phyloP scores from a whole-genome alignment of 805 yeast genomes.

The Nakazawaea laoshanensis region DNA sequence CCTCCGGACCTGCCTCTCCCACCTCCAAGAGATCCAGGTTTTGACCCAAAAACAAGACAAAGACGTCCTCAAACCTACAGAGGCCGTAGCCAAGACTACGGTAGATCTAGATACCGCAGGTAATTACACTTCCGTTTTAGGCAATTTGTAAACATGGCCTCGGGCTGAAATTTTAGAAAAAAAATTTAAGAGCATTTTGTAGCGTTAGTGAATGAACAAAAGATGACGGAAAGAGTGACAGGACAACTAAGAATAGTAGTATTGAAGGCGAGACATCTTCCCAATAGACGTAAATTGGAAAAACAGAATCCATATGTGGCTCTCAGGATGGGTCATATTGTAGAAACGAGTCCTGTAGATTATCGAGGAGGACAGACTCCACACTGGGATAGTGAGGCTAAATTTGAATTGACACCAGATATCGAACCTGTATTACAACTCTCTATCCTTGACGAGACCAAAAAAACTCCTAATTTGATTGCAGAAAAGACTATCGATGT shows the following conservation, averaged over 20 bases:
- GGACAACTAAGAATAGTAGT: conserved; percentile 68
- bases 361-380: conserved; percentile 94
- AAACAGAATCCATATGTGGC: conserved; percentile 92
- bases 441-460: conserved; percentile 77
- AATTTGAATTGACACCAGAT: conserved; percentile 59
- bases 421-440: conserved; percentile 57
- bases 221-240: conserved; percentile 22
- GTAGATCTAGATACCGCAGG: conserved; percentile 1
- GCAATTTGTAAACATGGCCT: conserved; percentile 10
- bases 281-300: conserved; percentile 78
- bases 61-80: conserved; percentile 5
- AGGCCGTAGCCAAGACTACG: conserved; percentile 1
- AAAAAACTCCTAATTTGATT: conserved; percentile 77
- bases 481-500: conserved; percentile 79
- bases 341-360: conserved; percentile 70
- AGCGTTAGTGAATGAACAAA: neutral
- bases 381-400: conserved; percentile 69
- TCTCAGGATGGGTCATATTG: conserved; percentile 70
- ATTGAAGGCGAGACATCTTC: conserved; percentile 75
- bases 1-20: neutral
- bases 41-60: conserved; percentile 8
- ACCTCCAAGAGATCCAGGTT: conserved; percentile 3
- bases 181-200: neutral
- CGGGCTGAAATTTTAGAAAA: conserved; percentile 2
- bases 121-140: conserved; percentile 4